phyloP scores from a whole-genome alignment of 106 monocot species.

The Platanthera guangdongensis region DNA sequence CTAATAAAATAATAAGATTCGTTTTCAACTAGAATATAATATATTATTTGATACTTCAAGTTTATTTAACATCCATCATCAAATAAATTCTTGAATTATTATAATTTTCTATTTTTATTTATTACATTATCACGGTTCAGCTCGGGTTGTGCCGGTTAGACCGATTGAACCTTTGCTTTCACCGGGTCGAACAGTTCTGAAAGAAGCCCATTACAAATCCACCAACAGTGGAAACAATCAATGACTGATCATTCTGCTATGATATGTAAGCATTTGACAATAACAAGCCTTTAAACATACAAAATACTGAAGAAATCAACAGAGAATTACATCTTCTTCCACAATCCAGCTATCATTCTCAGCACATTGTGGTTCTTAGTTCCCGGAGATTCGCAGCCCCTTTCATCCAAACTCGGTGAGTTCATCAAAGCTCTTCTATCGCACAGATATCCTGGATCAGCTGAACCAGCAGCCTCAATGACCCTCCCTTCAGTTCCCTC shows the following conservation, averaged over 20 bases:
- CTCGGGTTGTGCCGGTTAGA: no score
- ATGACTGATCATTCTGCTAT: not conserved
- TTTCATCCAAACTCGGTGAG: slow-evolving; percentile 49
- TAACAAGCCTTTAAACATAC: not conserved
- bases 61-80: no score
- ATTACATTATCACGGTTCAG: no score
- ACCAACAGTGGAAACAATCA: not conserved
- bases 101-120: no score
- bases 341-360: slow-evolving; percentile 51
- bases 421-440: slow-evolving; percentile 43
- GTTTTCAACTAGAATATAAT: no score
- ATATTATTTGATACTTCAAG: no score
- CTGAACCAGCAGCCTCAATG: slow-evolving; percentile 51
- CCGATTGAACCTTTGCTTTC: no score
- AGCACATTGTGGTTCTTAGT: slow-evolving; percentile 26
- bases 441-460: slow-evolving; percentile 35
- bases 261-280: not conserved
- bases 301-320: not conserved
- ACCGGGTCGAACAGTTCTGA: no score
- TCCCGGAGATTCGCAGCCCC: slow-evolving; percentile 29
- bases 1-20: no score
- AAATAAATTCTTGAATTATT: no score
- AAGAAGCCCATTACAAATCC: not conserved
- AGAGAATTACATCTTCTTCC: slow-evolving; percentile 45
- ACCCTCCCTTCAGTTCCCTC: slow-evolving; percentile 31